A percentile compares a stretch with the other conserved stretches of the same genome.
phyloP scores from a whole-genome alignment of 1,139 yeast species.

The Yarrowia galli region DNA sequence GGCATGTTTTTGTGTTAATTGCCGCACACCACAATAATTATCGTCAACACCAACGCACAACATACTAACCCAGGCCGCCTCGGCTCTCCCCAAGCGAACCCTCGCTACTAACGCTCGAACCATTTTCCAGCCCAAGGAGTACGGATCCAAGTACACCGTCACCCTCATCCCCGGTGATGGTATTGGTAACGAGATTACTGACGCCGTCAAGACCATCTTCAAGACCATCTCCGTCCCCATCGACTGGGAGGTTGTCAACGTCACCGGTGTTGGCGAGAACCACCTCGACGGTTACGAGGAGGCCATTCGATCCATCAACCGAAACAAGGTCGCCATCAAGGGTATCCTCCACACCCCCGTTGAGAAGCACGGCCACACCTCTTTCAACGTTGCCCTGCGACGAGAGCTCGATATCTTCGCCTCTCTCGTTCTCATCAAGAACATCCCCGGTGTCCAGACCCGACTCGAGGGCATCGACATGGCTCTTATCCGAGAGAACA shows the following conservation, averaged over 20 bases:
- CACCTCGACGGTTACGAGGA: slow-evolving; percentile 71
- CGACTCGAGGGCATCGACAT: slow-evolving; percentile 88
- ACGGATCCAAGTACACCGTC: slow-evolving; percentile 92
- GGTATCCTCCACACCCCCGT: slow-evolving; percentile 94
- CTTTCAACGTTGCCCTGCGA: slow-evolving; percentile 95
- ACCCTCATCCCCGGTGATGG: slow-evolving; percentile 97
- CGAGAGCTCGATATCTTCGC: slow-evolving; percentile 96
- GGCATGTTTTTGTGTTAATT: not conserved
- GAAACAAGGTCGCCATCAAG: slow-evolving; percentile 96
- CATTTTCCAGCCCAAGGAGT: slow-evolving; percentile 77
- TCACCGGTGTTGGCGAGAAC: slow-evolving; percentile 75
- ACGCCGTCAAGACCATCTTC: slow-evolving; percentile 90
- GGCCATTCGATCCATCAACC: slow-evolving; percentile 89
- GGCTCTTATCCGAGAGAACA: slow-evolving; percentile 95
- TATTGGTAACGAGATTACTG: slow-evolving; percentile 95
- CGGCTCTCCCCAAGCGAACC: slow-evolving; percentile 43
- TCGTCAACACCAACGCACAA: not conserved
- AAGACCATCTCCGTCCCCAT: slow-evolving; percentile 86
- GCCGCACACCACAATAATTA: slow-evolving; percentile 9
- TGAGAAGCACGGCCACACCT: slow-evolving; percentile 72
- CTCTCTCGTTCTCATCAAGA: slow-evolving; percentile 89
- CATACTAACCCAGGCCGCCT: slow-evolving; percentile 39
- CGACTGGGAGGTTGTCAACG: slow-evolving; percentile 92
- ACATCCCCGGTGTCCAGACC: slow-evolving; percentile 92
- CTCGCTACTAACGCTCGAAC: slow-evolving; percentile 44